Evolutionary conservation across 306 rosid species (phyloP).

Genomic region (Crataegus laevigata): DNA sequence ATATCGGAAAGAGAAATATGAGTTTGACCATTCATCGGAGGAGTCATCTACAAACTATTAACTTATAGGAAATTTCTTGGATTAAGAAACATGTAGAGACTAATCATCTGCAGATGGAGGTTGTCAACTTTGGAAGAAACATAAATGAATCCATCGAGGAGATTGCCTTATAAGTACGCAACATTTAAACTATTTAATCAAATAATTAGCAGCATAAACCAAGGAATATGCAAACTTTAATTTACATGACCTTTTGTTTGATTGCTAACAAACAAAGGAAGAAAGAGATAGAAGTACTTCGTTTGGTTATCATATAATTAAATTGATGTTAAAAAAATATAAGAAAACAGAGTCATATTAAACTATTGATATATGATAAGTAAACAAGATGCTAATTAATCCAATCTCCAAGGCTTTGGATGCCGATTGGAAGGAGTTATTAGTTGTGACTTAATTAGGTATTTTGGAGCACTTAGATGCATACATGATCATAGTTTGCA

Average conservation of each 20-base stretch:
- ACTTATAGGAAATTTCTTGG: not conserved
- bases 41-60: not conserved
- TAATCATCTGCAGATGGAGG: not conserved
- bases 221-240: not conserved
- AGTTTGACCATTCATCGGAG: not conserved
- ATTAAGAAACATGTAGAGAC: not conserved
- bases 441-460: no score
- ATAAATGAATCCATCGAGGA: not conserved
- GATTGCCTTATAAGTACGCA: not conserved
- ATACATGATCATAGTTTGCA: no score
- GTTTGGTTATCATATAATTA: not conserved
- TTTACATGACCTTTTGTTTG: not conserved
- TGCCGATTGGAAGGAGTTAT: not conserved
- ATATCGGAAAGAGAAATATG: not conserved
- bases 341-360: not conserved
- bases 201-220: not conserved
- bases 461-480: no score
- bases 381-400: not conserved
- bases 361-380: no score
- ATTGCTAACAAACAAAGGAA: conserved; percentile 6
- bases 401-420: not conserved
- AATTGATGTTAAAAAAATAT: no score
- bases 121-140: not conserved
- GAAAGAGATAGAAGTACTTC: not conserved
- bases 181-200: not conserved